Percentiles rank a stretch among this genome's conserved stretches.
These are phyloP conservation scores for Amylostereum areolatum DNA, from an alignment of 1,284 basidiomycete species.

Conservation along the genomic window DNA sequence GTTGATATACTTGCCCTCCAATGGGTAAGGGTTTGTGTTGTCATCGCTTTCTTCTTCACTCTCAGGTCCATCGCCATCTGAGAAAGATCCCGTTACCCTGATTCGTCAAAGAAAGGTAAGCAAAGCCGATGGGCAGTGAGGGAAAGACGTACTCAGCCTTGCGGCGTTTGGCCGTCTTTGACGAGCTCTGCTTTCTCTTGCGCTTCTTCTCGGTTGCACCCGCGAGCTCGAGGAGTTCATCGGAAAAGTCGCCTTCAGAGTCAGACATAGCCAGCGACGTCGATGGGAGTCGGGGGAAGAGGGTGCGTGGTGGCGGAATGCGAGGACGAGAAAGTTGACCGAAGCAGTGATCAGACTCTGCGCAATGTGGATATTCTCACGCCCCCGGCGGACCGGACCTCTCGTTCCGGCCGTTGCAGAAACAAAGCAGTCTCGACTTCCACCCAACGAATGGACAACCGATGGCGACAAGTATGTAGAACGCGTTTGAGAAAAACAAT, in stretches of 20 bases:
- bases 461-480: too few relatives aligned
- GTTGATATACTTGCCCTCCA: slow-evolving; percentile 87
- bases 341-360: neutral
- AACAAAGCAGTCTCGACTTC: neutral
- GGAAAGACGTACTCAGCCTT: slow-evolving; percentile 39
- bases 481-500: neutral
- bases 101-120: slow-evolving; percentile 9
- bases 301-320: neutral
- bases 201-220: slow-evolving; percentile 52
- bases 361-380: neutral
- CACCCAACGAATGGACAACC: too few relatives aligned
- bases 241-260: slow-evolving; percentile 62
- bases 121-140: neutral
- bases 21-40: slow-evolving; percentile 69
- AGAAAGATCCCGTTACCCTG: slow-evolving; percentile 23
- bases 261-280: slow-evolving; percentile 70
- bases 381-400: too few relatives aligned
- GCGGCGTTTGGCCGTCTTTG: slow-evolving; percentile 36
- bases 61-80: slow-evolving; percentile 47
- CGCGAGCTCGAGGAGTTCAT: slow-evolving; percentile 63
- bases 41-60: slow-evolving; percentile 48
- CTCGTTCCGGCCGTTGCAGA: too few relatives aligned
- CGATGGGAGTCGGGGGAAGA: too few relatives aligned
- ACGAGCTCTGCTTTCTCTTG: slow-evolving; percentile 34
- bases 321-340: neutral